Conservation (phyloP, 2,329 filamentous ascomycete genomes). For the Zarea fungicola region DNA sequence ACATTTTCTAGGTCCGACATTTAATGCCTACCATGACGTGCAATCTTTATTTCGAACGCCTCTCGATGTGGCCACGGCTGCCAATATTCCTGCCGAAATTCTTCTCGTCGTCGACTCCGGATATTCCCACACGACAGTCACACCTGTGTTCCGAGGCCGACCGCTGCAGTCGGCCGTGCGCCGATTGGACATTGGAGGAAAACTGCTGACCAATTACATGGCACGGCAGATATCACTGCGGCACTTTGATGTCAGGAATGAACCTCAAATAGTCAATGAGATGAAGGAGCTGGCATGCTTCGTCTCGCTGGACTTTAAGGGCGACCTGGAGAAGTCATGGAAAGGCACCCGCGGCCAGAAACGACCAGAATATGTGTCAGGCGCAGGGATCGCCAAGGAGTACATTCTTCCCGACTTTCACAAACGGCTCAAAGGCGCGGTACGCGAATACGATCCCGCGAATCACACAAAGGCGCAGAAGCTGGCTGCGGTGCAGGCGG, state of each 20-base stretch:
- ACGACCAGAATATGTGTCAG: constrained; percentile 43
- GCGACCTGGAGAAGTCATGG: constrained; percentile 78
- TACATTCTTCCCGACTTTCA: constrained; percentile 86
- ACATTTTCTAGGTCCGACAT: constrained; percentile 55
- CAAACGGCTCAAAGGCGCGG: constrained; percentile 55
- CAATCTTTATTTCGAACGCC: constrained; percentile 63
- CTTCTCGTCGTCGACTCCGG: constrained; percentile 87
- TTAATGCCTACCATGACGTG: constrained; percentile 80
- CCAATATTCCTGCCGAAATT: constrained; percentile 62
- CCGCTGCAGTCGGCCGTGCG: constrained; percentile 77
- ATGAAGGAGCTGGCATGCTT: constrained; percentile 91
- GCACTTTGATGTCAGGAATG: constrained; percentile 93
- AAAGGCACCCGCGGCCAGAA: constrained; percentile 63
- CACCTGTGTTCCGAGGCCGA: constrained; percentile 74
- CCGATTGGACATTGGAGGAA: constrained; percentile 85
- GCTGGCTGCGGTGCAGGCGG: constrained; percentile 35
- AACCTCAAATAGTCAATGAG: constrained; percentile 88
- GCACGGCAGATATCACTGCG: constrained; percentile 84
- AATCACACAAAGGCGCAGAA: constrained; percentile 49
- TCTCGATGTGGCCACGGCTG: constrained; percentile 36
- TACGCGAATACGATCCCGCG: constrained; percentile 71
- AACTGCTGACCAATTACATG: constrained; percentile 87
- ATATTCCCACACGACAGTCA: constrained; percentile 88
- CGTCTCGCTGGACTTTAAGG: constrained; percentile 69
- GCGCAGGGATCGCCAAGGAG: constrained; percentile 69